A percentile compares a stretch with the other conserved stretches of the same genome.
Evolutionary conservation across 441 rosid species (phyloP).

Genomic region (Breynia disticha): DNA sequence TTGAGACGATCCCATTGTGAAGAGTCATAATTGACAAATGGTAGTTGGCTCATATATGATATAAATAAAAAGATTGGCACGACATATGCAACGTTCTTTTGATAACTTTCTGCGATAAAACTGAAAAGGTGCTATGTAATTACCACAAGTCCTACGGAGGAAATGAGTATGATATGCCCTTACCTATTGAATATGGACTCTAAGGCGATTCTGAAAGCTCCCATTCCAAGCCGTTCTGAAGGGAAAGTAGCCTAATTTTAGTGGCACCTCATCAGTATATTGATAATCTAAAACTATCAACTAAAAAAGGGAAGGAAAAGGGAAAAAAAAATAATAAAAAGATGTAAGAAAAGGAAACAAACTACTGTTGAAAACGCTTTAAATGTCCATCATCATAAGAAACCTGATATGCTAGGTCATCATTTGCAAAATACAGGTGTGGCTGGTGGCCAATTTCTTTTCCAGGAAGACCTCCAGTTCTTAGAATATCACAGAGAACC

Average conservation of each 20-base stretch:
- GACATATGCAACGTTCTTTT: no score
- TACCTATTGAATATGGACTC: constrained; percentile 73
- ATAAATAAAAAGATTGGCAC: no score
- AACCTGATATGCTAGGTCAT: constrained; percentile 85
- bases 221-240: constrained; percentile 80
- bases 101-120: no score
- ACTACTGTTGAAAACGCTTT: neutral
- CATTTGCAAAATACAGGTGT: constrained; percentile 57
- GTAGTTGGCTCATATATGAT: no score
- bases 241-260: constrained; percentile 69
- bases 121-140: no score
- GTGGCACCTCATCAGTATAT: constrained; percentile 28
- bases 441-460: constrained; percentile 54
- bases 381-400: constrained; percentile 8
- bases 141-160: no score
- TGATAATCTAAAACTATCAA: constrained; percentile 4
- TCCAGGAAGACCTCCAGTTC: constrained; percentile 88
- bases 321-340: no score
- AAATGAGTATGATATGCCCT: constrained; percentile 4
- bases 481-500: constrained; percentile 82
- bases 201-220: constrained; percentile 77
- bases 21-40: no score
- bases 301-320: neutral
- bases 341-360: neutral
- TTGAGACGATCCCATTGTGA: no score